Evolutionary conservation across 768 basidiomycete genomes (phyloP), one percentile per base, ranked within the genome.

Genomic region (Lactarius sp.): DNA sequence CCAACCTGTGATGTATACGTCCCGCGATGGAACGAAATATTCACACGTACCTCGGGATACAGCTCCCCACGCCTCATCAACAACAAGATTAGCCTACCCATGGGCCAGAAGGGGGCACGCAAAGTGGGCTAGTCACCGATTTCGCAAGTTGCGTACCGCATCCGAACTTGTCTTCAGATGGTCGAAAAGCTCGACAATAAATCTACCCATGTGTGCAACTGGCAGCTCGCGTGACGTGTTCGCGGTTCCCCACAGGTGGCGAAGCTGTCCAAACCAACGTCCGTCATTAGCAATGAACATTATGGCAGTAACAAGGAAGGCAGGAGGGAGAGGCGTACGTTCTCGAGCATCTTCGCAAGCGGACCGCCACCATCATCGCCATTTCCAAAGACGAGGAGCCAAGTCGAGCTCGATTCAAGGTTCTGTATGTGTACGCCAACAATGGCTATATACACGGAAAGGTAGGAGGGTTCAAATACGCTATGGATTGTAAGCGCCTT

Each of bases 341-440:
- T 98, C 77, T 98, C 97, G 46, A 99, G 78, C 97, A 99, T 99
- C 74, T 86, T 88, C 0, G 85, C 78, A 16, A 94, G 76, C 9
- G 92, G 92, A 3, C 92, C 92, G 60, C 92, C 91, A 71, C 90
- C 90, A 1, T 99, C 90, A 1, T 99, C 97, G 9, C 97, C 97
- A 71, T 98, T 98, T 13, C 97, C 97, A 68, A 97, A 99, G 0
- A 97, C 92, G 2, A 95, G 83, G 16, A 97, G 80, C 0, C 92
- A 83, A 16, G 84, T 80, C 61, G 85, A 83, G 1, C 83, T 85
- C 0, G 91, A 94, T 75, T 93, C 92, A 8, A 94, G 76, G 69
- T 88, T 93, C 91, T 94, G 52, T 16, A 12, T 4, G 22, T 16
- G 16, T 2, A 14, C 2, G 13, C 54, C 12, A 50, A n/a, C 22